phyloP scores from a whole-genome alignment of 1,284 basidiomycete species.

The Rhodotorula sp. region DNA sequence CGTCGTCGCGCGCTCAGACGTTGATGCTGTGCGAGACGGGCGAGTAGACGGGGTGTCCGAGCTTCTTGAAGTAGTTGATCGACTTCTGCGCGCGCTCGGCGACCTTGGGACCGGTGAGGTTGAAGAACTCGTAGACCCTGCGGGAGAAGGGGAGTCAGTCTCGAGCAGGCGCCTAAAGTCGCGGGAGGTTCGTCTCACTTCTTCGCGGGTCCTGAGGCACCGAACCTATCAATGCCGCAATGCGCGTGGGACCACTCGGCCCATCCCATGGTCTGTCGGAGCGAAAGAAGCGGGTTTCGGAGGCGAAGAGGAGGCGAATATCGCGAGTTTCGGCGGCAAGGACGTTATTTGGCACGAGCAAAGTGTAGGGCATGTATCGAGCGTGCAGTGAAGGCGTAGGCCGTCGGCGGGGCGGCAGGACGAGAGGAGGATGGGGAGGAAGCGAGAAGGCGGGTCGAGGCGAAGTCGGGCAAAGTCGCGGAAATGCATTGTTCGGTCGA shows the following conservation, averaged over 20 bases:
- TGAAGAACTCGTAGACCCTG: slow-evolving; percentile 57
- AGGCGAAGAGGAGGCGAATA: too few relatives aligned
- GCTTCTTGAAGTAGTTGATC: slow-evolving; percentile 75
- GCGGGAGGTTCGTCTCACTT: slow-evolving; percentile 36
- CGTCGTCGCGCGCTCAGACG: slow-evolving; percentile 9
- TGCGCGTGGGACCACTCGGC: slow-evolving; percentile 84
- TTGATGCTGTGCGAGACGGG: slow-evolving; percentile 17
- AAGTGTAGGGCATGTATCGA: too few relatives aligned
- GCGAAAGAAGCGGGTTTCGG: too few relatives aligned
- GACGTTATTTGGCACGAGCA: too few relatives aligned
- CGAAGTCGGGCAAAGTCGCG: too few relatives aligned
- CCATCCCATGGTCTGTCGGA: slow-evolving; percentile 59
- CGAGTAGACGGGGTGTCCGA: slow-evolving; percentile 32
- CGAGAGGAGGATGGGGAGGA: too few relatives aligned
- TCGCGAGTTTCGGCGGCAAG: too few relatives aligned
- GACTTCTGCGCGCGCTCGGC: slow-evolving; percentile 79
- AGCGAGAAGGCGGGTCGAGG: too few relatives aligned
- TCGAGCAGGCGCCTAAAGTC: not conserved
- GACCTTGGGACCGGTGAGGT: slow-evolving; percentile 76
- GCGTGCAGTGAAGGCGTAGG: not conserved
- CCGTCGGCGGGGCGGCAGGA: not conserved
- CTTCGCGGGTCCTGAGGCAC: too few relatives aligned
- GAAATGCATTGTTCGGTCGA: too few relatives aligned
- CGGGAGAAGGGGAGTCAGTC: not conserved
- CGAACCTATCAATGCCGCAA: slow-evolving; percentile 74